Conservation (phyloP, 371 early-diverging fungal species). For the Apophysomyces ossiformis region DNA sequence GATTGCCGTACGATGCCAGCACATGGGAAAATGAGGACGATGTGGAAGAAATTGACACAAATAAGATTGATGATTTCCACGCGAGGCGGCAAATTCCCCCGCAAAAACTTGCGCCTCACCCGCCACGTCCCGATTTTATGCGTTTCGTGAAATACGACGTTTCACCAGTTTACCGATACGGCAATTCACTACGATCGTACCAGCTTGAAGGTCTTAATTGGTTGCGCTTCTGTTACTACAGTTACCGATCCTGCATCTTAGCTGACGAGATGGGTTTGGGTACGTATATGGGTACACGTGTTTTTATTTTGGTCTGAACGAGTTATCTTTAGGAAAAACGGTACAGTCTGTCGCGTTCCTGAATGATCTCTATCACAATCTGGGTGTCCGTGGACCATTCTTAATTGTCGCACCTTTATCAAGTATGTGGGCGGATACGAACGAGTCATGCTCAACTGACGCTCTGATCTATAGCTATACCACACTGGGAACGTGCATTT, state of each 20-base stretch:
- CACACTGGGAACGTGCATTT: slow-evolving; percentile 77
- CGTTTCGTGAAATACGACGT: slow-evolving; percentile 65
- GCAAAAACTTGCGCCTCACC: slow-evolving; percentile 42
- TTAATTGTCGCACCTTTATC: slow-evolving; percentile 78
- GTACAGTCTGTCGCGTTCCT: slow-evolving; percentile 78
- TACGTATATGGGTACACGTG: slow-evolving; percentile 12
- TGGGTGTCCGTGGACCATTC: slow-evolving; percentile 66
- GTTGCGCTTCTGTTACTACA: slow-evolving; percentile 71
- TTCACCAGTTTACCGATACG: slow-evolving; percentile 72
- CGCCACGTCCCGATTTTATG: slow-evolving; percentile 50
- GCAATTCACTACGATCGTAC: slow-evolving; percentile 68
- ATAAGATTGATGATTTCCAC: slow-evolving; percentile 52
- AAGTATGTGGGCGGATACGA: slow-evolving; percentile 20
- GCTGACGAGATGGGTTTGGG: slow-evolving; percentile 90
- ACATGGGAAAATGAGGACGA: slow-evolving; percentile 86
- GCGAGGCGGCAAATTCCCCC: slow-evolving; percentile 49
- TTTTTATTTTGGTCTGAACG: background rate
- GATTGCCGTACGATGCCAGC: slow-evolving; percentile 78
- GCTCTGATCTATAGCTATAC: slow-evolving; percentile 45
- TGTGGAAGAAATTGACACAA: slow-evolving; percentile 58
- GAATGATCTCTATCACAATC: slow-evolving; percentile 62
- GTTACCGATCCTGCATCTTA: slow-evolving; percentile 69
- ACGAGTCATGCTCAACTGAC: background rate
- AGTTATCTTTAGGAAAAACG: slow-evolving; percentile 55
- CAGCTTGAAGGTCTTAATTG: slow-evolving; percentile 76